Conservation (phyloP, 176 grass and related monocot species). For the barley (Hordeum vulgare) region DNA sequence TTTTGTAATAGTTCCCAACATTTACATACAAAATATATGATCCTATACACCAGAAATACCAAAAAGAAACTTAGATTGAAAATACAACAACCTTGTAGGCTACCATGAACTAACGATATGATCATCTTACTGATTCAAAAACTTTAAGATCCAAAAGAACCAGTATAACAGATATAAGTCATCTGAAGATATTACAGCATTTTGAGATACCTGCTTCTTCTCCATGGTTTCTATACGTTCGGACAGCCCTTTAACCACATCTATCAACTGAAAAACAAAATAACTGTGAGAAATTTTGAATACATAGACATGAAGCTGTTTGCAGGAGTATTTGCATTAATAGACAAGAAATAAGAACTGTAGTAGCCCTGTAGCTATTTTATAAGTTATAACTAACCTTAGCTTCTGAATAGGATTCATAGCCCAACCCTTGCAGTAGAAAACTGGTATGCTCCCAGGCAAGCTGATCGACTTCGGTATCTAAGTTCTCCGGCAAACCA, state of each 20-base stretch:
- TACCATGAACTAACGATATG: neutral
- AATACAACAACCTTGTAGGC: neutral
- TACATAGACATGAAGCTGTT: neutral
- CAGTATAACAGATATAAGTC: neutral
- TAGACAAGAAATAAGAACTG: neutral
- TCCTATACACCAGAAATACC: neutral
- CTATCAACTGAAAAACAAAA: slow-evolving; percentile 41
- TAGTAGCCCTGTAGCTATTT: neutral
- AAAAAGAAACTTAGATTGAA: neutral
- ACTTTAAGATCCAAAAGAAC: neutral
- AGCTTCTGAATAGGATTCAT: slow-evolving; percentile 19
- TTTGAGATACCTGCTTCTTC: slow-evolving; percentile 56
- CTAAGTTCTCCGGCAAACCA: slow-evolving; percentile 41
- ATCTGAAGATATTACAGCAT: neutral
- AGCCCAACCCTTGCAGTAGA: slow-evolving; percentile 18
- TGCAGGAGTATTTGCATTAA: neutral
- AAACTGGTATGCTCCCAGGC: slow-evolving; percentile 11
- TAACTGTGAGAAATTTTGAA: neutral
- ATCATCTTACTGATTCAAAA: neutral
- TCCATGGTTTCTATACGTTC: slow-evolving; percentile 37
- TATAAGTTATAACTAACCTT: slow-evolving; percentile 26
- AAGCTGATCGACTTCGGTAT: slow-evolving; percentile 22
- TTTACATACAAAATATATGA: neutral
- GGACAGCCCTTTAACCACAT: slow-evolving; percentile 39
- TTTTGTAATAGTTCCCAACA: neutral